A percentile compares a stretch with the other conserved stretches of the same genome.
phyloP scores from a whole-genome alignment of 805 yeast species.

The Candida berthetii region DNA sequence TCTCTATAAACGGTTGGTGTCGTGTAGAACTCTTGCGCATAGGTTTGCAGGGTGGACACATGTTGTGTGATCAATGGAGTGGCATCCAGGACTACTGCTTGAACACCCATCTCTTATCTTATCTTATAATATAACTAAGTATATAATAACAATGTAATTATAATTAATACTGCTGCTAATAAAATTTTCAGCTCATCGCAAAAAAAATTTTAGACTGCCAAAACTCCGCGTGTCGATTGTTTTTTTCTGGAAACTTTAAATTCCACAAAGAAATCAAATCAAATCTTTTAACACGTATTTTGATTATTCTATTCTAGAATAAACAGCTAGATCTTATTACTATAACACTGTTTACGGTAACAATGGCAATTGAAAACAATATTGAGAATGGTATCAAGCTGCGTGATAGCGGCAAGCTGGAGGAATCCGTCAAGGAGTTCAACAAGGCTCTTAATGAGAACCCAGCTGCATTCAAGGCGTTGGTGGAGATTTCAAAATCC shows the following conservation, averaged over 20 bases:
- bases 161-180: too few species aligned
- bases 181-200: not conserved
- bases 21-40: constrained; percentile 71
- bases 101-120: not conserved
- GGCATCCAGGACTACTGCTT: constrained; percentile 77
- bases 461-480: constrained; percentile 38
- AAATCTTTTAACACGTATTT: too few species aligned
- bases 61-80: constrained; percentile 90
- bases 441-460: constrained; percentile 33
- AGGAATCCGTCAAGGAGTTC: constrained; percentile 33
- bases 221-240: not conserved
- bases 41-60: constrained; percentile 62
- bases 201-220: not conserved
- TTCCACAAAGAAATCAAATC: not conserved
- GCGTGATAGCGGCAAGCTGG: constrained; percentile 34
- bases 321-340: too few species aligned
- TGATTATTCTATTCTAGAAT: too few species aligned
- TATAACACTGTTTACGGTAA: too few species aligned
- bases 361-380: constrained; percentile 26
- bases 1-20: constrained; percentile 90
- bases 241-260: not conserved
- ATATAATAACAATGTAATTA: too few species aligned
- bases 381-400: constrained; percentile 30
- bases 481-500: constrained; percentile 37
- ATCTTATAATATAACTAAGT: too few species aligned